Base-by-base conservation (phyloP, 805 yeast species). In the Spathaspora arborariae region DNA sequence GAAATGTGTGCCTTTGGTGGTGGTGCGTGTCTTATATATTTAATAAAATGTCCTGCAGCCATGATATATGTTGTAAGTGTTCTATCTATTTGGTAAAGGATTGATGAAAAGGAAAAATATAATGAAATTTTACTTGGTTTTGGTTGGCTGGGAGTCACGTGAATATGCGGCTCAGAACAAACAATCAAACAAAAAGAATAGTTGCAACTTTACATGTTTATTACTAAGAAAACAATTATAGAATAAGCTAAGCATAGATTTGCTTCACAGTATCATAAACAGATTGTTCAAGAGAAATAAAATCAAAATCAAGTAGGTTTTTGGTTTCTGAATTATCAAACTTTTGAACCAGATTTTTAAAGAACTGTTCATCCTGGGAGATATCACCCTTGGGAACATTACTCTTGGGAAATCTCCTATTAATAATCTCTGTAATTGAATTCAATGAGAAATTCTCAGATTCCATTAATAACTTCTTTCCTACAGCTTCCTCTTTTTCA, bases 1-100 rank as follows among this genome's bases (percentile, higher is more conserved):
- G 81, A 79, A 16, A 81, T 81, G 55, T 84, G 83, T 26, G 94
- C 92, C 49, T 74, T 74, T 39, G 85, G 80, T 30, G 81, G 79
- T 18, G 78, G 77, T 10, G 86, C 85, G 56, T 83, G 88, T 56
- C 74, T 74, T 44, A 67, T 56, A 57, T 70, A 70, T 53, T 67
- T 68, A 42, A 64, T 68, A 43, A 60, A 56, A 58, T 70, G 75
- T 53, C 65, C 72, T 44, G 69, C 76, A 47, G 75, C 76, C 76
- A 72, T 71, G 41, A 24, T 55, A 50, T 42, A 49, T 56, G 59
- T 45, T 47, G 53, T 30, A 30, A 30, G 4, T 10, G 35, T 3
- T 30, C 35, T 15, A 30, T 35, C 16, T 35, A 18, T 35, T 10
- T 19, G 4, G 5, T 16, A n/a, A n/a, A n/a, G n/a, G n/a, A n/a